Evolutionary conservation across 148 eudicot species (phyloP).

Genomic region (Arctostaphylos glauca): DNA sequence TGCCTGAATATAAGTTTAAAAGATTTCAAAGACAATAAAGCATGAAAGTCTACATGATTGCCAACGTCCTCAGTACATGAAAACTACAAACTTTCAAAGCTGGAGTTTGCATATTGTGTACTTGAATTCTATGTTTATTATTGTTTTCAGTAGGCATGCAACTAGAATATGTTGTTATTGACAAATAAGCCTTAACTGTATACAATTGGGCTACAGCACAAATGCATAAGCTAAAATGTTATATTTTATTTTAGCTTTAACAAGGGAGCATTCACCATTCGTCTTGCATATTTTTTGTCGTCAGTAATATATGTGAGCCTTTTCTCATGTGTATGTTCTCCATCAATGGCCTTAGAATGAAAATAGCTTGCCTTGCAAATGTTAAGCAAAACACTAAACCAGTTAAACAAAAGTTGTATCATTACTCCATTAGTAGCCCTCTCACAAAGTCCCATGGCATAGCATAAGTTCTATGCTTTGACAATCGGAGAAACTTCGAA

Average conservation of each 20-base stretch:
- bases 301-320: background rate
- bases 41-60: background rate
- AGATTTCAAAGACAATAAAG: background rate
- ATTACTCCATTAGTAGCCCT: background rate
- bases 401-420: background rate
- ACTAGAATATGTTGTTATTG: background rate
- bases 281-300: background rate
- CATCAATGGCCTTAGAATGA: background rate
- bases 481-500: background rate
- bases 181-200: background rate
- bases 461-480: background rate
- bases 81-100: background rate
- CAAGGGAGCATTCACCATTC: background rate
- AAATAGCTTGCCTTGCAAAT: background rate
- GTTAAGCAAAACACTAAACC: background rate
- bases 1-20: constrained; percentile 27
- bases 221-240: background rate
- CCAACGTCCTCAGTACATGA: background rate
- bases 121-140: background rate
- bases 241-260: background rate
- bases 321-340: background rate
- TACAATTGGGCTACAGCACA: background rate
- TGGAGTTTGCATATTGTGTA: background rate
- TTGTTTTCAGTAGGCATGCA: background rate
- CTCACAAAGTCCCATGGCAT: background rate